A percentile compares a stretch with the other conserved stretches of the same genome.
phyloP scores from a whole-genome alignment of 1,284 basidiomycete genomes.

The Heimioporus retisporus region DNA sequence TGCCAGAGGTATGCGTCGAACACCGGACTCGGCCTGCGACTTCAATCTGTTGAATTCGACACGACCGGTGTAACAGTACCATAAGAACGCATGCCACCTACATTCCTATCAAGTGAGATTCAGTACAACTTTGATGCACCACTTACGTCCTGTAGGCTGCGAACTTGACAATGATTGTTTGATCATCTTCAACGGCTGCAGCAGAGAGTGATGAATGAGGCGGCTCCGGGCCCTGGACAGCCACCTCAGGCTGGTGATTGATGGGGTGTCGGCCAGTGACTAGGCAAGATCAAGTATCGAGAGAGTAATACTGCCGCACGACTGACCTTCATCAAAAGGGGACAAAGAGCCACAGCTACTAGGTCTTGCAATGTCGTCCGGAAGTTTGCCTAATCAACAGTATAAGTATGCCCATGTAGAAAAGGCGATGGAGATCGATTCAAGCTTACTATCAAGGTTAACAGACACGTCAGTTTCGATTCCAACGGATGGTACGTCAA shows the following conservation, averaged over 20 bases:
- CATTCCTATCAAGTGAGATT: neutral
- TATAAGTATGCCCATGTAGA: neutral
- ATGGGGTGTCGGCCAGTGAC: conserved; percentile 12
- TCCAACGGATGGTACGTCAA: neutral
- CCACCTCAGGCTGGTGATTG: conserved; percentile 14
- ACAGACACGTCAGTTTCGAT: neutral
- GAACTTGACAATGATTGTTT: conserved; percentile 23
- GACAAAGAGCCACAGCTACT: conserved; percentile 13
- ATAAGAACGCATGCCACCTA: conserved; percentile 43
- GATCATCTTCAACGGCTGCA: conserved; percentile 11
- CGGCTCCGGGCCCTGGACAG: conserved; percentile 5
- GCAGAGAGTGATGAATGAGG: neutral
- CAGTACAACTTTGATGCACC: neutral
- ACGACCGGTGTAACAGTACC: conserved; percentile 42
- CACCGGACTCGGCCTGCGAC: conserved; percentile 17
- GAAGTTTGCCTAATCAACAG: conserved; percentile 12
- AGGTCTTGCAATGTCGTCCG: conserved; percentile 8
- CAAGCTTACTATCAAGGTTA: conserved; percentile 14
- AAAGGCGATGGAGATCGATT: neutral
- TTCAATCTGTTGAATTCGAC: conserved; percentile 31
- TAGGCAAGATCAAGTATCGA: conserved; percentile 22
- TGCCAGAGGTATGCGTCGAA: neutral
- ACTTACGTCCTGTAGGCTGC: conserved; percentile 41
- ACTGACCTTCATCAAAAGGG: conserved; percentile 22
- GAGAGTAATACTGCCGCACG: neutral